Conservation (phyloP, 2,329 filamentous ascomycete species). For the Trichoderma atroviride region DNA sequence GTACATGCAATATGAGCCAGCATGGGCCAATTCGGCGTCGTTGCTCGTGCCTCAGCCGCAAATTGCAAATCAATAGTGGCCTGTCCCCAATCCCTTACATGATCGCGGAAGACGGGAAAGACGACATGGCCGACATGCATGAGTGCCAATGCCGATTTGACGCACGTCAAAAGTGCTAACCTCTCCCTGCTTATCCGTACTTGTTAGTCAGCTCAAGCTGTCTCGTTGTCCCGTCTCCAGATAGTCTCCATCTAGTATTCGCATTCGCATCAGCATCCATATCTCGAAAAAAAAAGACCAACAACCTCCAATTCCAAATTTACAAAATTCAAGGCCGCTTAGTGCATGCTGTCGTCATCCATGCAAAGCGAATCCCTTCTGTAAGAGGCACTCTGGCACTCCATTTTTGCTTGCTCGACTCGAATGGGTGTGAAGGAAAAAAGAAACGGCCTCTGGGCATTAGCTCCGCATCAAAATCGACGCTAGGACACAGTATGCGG, state of each 20-base stretch:
- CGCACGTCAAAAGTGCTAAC: neutral
- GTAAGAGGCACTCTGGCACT: neutral
- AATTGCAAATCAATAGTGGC: neutral
- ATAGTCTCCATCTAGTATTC: too few species aligned
- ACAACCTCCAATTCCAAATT: neutral
- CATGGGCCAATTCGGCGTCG: neutral
- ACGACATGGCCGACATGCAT: neutral
- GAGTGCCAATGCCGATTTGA: neutral
- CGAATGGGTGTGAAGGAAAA: neutral
- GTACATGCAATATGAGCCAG: neutral
- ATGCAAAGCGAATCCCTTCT: neutral
- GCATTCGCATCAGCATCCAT: neutral
- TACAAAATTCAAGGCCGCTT: neutral
- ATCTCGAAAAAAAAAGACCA: neutral
- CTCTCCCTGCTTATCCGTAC: neutral
- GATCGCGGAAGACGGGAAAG: neutral
- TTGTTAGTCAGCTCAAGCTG: neutral
- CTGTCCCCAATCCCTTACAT: neutral
- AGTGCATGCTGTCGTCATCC: constrained; percentile 12
- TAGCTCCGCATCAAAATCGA: constrained; percentile 7
- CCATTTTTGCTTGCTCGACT: neutral
- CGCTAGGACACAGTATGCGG: constrained; percentile 14
- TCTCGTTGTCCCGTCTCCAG: neutral
- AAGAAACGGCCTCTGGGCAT: neutral
- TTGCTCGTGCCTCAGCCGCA: neutral